These are phyloP conservation scores for Gnomoniopsis sp. DNA, from an alignment of 2,329 filamentous ascomycete species.

Conservation along the genomic window DNA sequence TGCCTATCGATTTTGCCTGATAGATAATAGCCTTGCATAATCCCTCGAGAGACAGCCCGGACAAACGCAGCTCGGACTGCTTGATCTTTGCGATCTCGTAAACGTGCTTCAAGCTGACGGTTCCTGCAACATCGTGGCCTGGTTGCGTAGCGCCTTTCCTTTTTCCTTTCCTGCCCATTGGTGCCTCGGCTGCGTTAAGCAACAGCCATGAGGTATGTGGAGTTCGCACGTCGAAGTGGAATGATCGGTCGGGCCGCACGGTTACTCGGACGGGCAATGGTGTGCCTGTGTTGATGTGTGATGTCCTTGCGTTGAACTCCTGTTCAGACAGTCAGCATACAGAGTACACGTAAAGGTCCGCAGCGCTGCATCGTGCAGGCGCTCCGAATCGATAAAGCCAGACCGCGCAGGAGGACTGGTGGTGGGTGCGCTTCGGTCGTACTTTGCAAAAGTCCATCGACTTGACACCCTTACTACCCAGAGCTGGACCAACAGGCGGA, in stretches of 20 bases:
- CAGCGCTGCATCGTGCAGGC: background rate
- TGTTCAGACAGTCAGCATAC: conserved; percentile 35
- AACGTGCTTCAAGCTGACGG: conserved; percentile 87
- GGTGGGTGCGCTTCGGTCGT: conserved; percentile 20
- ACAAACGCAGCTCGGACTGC: conserved; percentile 70
- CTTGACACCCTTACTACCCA: conserved; percentile 97
- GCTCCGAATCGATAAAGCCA: background rate
- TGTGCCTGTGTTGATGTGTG: conserved; percentile 76
- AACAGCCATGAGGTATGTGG: conserved; percentile 91
- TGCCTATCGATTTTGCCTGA: conserved; percentile 72
- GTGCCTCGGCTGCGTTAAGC: conserved; percentile 75
- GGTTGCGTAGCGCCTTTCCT: conserved; percentile 74
- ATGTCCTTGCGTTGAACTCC: conserved; percentile 96
- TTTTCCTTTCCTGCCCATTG: conserved; percentile 69
- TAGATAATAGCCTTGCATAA: conserved; percentile 72
- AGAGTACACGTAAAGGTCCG: background rate
- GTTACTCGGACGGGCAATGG: conserved; percentile 89
- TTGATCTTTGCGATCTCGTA: conserved; percentile 99
- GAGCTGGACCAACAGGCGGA: conserved; percentile 90
- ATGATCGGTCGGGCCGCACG: conserved; percentile 88
- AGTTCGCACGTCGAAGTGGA: conserved; percentile 89
- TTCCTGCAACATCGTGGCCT: conserved; percentile 75
- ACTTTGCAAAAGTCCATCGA: conserved; percentile 99
- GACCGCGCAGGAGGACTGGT: conserved; percentile 8
- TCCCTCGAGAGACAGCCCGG: conserved; percentile 66